Evolutionary conservation across 805 yeast species (phyloP).

Genomic region (Candida qinlingensis): DNA sequence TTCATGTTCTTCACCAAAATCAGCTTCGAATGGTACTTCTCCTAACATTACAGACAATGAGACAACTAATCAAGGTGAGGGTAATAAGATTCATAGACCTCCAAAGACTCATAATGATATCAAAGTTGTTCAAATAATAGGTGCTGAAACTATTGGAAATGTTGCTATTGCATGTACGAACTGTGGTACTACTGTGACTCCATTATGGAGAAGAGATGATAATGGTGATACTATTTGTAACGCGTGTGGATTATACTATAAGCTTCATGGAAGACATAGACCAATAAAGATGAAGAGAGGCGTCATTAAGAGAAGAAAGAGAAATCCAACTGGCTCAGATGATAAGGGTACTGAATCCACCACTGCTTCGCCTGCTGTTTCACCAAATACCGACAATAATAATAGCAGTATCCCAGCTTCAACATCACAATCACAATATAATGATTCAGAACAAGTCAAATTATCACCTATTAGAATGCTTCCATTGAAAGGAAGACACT

Average conservation of each 20-base stretch:
- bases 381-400: background rate
- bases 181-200: conserved; percentile 82
- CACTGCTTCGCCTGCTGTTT: conserved; percentile 3
- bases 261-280: conserved; percentile 70
- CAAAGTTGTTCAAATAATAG: conserved; percentile 15
- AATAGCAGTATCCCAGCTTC: background rate
- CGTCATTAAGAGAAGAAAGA: conserved; percentile 69
- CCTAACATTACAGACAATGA: background rate
- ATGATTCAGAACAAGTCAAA: conserved; percentile 11
- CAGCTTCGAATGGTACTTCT: background rate
- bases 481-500: conserved; percentile 11
- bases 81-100: background rate
- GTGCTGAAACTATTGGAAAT: conserved; percentile 31
- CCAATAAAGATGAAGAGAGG: conserved; percentile 71
- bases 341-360: conserved; percentile 6
- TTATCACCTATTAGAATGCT: conserved; percentile 23
- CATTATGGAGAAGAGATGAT: conserved; percentile 81
- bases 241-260: conserved; percentile 79
- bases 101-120: background rate
- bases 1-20: background rate
- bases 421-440: background rate
- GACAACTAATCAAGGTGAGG: background rate
- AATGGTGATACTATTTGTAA: conserved; percentile 81
- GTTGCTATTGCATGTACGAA: conserved; percentile 75
- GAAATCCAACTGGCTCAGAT: conserved; percentile 26